These are phyloP conservation scores for Diplodia sapinea DNA, from an alignment of 2,329 filamentous ascomycete species.

Conservation along the genomic window DNA sequence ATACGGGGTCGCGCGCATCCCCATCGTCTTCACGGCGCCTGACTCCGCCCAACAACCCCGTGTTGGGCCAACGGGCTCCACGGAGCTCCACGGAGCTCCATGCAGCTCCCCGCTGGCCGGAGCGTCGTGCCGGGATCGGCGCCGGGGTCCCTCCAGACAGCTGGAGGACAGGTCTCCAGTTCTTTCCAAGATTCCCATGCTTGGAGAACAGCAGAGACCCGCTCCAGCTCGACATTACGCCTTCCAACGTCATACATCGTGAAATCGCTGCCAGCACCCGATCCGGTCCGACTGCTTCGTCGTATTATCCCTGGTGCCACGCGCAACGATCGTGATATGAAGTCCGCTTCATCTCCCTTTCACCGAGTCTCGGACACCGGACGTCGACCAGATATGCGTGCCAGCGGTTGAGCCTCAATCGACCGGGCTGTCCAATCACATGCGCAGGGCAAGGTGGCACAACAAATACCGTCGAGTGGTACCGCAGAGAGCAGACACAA, in stretches of 20 bases:
- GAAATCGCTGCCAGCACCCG: neutral
- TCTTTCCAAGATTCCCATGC: conserved; percentile 15
- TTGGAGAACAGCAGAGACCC: conserved; percentile 10
- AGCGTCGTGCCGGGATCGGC: conserved; percentile 21
- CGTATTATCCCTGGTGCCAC: too few species aligned
- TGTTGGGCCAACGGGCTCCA: conserved; percentile 21
- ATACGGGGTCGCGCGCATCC: neutral
- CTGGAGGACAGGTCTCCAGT: conserved; percentile 6
- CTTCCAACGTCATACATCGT: conserved; percentile 20
- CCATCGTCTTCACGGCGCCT: neutral
- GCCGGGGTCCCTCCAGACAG: neutral
- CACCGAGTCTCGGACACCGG: too few species aligned
- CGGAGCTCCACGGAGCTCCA: conserved; percentile 18
- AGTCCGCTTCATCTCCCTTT: neutral
- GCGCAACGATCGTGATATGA: too few species aligned
- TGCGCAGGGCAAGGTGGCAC: neutral
- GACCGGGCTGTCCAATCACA: neutral
- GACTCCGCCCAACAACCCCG: neutral
- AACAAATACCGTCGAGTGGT: too few species aligned
- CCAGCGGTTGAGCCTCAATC: neutral
- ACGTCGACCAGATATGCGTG: too few species aligned
- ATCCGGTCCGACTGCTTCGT: neutral
- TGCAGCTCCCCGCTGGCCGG: conserved; percentile 19
- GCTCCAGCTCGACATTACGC: neutral
- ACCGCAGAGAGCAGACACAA: neutral